Base-by-base conservation (phyloP, 208 protist genomes). In the Trypanosoma caninum region DNA sequence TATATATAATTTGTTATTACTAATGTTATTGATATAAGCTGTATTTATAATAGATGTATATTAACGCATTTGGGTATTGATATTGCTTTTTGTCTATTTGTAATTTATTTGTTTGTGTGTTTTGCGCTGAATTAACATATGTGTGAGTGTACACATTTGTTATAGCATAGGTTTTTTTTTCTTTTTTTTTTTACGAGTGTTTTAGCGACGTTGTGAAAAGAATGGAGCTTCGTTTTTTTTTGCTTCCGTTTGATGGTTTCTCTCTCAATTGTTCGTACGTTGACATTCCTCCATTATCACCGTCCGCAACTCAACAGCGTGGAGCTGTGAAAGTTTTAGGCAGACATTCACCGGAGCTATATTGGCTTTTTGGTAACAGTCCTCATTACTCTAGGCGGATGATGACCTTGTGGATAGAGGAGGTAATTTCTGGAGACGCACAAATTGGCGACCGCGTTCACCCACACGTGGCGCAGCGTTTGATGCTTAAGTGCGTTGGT, bases 351-450 rank as follows among this genome's bases (percentile, higher is more conserved):
- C 58, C 61, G 20, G 69, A 69, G 20, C 42, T 75, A 22, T 59
- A 65, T 28, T 84, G 78, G 78, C 63, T 58, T 13, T 40, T 84
- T 11, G 70, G 69, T 1, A 84, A 80, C 62, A 37, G 64, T 27
- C 65, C 60, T 6, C 55, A 55, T 35, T 79, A 47, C 44, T 74
- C 78, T 45, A 65, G 72, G 16, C 30, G 41, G 3, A 65, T 76
- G 53, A 62, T 83, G 57, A 55, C 57, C 2, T 20, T 72, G 11
- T 31, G 55, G 30, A 4, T 54, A 10, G 65, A 52, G 22, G 20
- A 35, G 13, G 14, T 18, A 0, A 2, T 35, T 41, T 31, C 27
- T 28, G 46, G 18, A 14, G 37, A 67, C 16, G 27, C 30, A 6
- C 20, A 25, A 1, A 22, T 30, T 18, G 23, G 27, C 18, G n/a